Base-by-base conservation (phyloP, 768 basidiomycete species). In the Astraeus odoratus region DNA sequence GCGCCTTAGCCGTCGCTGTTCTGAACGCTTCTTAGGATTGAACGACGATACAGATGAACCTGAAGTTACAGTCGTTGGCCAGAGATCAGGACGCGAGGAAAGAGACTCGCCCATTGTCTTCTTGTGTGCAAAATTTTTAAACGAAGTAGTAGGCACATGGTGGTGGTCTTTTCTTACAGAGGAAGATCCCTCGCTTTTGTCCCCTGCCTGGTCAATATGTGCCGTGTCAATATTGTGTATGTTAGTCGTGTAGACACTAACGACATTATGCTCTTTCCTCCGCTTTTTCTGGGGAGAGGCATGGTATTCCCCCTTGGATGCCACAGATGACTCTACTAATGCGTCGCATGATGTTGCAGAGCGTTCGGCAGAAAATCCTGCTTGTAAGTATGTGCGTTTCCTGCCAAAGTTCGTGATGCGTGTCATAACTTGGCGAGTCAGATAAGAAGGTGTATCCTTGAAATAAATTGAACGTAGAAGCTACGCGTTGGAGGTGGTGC, bases 341-440 rank as follows among this genome's bases (percentile, higher is more conserved):
- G 16, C 37, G 9, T 43, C 50, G 13, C 41, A n/a, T 20, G 50
- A 49, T 24, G 39, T 43, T 26, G 49, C 26, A 29, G n/a, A n/a
- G n/a, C n/a, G n/a, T 47, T 29, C 36, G 29, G 53, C 47, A 18
- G 59, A 54, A 51, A 83, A 77, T 0, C 76, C 79, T 12, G 85
- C 81, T 49, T 88, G 71, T 12, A 87, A 51, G 55, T 86, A 78
- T 4, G 78, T 81, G 40, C 86, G 68, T 59, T 89, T 90, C 43
- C 75, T 72, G n/a, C 80, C 81, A 60, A 88, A 73, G 53, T 78
- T 80, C 8, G 87, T 86, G 46, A 80, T 67, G 34, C 86, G 77
- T 12, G 86, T 87, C 86, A 89, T 88, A 36, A 33, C 25, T 31
- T 25, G 16, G 5, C 19, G 5, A 20, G n/a, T 18, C n/a, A n/a